Evolutionary conservation across 805 yeast genomes (phyloP).

Genomic region (Metschnikowia cubensis): DNA sequence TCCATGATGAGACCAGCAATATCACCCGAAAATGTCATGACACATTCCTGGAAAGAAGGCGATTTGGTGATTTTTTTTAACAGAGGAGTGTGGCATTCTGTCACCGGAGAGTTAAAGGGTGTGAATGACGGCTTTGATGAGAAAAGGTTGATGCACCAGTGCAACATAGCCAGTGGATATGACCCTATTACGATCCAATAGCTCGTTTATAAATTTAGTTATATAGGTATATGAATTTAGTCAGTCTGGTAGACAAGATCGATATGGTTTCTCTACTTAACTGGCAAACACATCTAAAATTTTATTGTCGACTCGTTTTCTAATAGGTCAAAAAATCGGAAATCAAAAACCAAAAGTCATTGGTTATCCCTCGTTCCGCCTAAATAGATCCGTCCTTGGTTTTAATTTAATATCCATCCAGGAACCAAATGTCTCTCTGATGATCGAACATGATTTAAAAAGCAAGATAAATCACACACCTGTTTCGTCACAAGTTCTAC

Average conservation of each 20-base stretch:
- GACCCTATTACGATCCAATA: constrained; percentile 46
- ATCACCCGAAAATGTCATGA: constrained; percentile 65
- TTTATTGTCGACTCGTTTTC: not conserved
- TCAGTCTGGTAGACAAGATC: not conserved
- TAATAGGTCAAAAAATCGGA: too few species aligned
- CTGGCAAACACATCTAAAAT: not conserved
- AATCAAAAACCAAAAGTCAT: too few species aligned
- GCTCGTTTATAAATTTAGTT: not conserved
- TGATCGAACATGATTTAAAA: too few species aligned
- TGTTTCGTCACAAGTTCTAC: not conserved
- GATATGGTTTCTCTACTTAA: not conserved
- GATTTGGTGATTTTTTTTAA: constrained; percentile 84
- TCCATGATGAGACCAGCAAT: constrained; percentile 83
- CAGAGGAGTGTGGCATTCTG: constrained; percentile 89
- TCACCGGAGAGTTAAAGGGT: constrained; percentile 76
- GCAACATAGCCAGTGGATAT: constrained; percentile 79
- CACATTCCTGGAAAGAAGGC: constrained; percentile 80
- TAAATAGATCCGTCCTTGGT: too few species aligned
- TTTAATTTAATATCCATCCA: not conserved
- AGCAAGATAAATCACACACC: not conserved
- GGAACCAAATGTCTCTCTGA: not conserved
- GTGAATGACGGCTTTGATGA: constrained; percentile 53
- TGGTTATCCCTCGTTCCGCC: too few species aligned
- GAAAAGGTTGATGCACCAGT: constrained; percentile 86
- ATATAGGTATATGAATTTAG: not conserved